Percentiles rank a stretch among this genome's conserved stretches.
phyloP scores from a whole-genome alignment of 495 filamentous ascomycete genomes.

The Neurospora hispaniola region DNA sequence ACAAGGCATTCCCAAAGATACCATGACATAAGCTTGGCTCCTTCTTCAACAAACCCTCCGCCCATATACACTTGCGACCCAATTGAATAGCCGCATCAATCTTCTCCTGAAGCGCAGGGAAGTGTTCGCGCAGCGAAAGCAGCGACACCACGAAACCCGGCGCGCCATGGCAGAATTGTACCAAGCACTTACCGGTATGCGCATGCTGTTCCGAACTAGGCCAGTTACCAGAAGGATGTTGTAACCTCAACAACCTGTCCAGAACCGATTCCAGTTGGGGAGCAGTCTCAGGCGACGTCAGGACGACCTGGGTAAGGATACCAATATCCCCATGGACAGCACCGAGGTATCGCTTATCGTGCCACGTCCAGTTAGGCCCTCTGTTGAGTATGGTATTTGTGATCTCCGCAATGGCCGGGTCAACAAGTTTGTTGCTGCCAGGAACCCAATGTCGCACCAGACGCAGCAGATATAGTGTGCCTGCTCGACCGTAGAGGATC shows the following conservation, averaged over 20 bases:
- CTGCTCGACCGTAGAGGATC: slow-evolving; percentile 50
- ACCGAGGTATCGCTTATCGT: slow-evolving; percentile 47
- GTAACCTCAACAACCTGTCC: slow-evolving; percentile 31
- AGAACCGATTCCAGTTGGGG: slow-evolving; percentile 33
- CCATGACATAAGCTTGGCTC: slow-evolving; percentile 57
- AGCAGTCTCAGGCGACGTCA: slow-evolving; percentile 29
- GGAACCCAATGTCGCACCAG: slow-evolving; percentile 24
- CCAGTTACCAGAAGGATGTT: slow-evolving; percentile 36
- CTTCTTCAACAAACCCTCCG: slow-evolving; percentile 47
- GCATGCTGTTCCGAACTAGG: slow-evolving; percentile 16
- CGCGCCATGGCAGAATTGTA: slow-evolving; percentile 60
- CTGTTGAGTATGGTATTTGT: slow-evolving; percentile 23
- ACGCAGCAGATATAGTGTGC: slow-evolving; percentile 50
- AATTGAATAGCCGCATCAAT: slow-evolving; percentile 38
- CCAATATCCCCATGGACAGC: slow-evolving; percentile 52
- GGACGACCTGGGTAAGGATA: slow-evolving; percentile 52
- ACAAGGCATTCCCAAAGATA: slow-evolving; percentile 50
- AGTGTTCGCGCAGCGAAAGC: slow-evolving; percentile 35
- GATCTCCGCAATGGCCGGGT: slow-evolving; percentile 25
- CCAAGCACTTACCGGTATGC: slow-evolving; percentile 27
- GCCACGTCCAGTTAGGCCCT: slow-evolving; percentile 45
- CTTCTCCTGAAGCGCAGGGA: slow-evolving; percentile 31
- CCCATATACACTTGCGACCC: slow-evolving; percentile 38
- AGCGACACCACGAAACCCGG: slow-evolving; percentile 50
- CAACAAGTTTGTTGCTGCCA: slow-evolving; percentile 19